A percentile compares a stretch with the other conserved stretches of the same genome.
These are phyloP conservation scores for Triticum urartu DNA, from an alignment of 176 grass and related monocot species.

Conservation along the genomic window DNA sequence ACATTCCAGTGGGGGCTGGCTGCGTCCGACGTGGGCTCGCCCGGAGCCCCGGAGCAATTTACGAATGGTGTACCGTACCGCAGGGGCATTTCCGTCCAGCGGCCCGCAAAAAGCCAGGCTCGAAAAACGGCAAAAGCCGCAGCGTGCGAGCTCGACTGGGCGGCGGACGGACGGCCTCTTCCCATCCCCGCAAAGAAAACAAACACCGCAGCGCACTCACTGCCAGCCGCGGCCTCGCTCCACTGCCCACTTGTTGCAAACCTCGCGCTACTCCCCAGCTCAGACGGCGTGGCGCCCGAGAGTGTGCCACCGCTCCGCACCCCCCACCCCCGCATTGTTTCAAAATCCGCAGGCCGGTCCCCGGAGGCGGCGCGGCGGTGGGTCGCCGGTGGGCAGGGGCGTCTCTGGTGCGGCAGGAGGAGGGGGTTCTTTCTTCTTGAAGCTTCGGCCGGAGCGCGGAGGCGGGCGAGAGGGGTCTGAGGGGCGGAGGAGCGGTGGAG, in stretches of 20 bases:
- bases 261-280: background rate
- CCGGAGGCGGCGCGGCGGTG: background rate
- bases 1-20: background rate
- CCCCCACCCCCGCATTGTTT: constrained; percentile 44
- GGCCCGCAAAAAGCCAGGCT: background rate
- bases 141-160: background rate
- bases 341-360: constrained; percentile 22
- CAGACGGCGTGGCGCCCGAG: constrained; percentile 43
- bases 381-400: background rate
- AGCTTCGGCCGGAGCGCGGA: background rate
- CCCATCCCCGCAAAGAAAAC: no score
- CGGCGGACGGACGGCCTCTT: no score
- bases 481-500: background rate
- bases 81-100: constrained; percentile 47
- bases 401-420: background rate
- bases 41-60: constrained; percentile 24
- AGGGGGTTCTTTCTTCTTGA: background rate
- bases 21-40: background rate
- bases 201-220: background rate
- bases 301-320: background rate
- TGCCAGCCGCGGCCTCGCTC: background rate
- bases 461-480: background rate
- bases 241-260: constrained; percentile 18
- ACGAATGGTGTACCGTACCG: background rate
- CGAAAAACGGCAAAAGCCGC: constrained; percentile 43